Percentiles rank a stretch among this genome's conserved stretches.
Conservation (phyloP, 148 eudicot species). For the Agrostemma githago region DNA sequence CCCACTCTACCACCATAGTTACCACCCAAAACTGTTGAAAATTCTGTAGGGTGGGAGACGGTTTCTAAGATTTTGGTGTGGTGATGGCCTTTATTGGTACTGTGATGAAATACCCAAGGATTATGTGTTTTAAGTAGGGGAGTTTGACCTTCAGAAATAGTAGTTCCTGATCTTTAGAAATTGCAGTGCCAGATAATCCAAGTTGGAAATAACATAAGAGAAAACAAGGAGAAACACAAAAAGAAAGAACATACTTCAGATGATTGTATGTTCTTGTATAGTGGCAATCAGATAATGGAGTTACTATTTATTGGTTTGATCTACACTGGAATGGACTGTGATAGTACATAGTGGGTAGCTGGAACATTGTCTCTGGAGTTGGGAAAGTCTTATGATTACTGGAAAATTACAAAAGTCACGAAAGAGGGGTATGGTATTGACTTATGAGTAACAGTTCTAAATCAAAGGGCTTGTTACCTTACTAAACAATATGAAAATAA, state of each 20-base stretch:
- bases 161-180: not conserved
- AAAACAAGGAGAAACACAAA: not conserved
- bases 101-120: not conserved
- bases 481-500: not conserved
- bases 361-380: not conserved
- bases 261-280: not conserved
- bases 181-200: not conserved
- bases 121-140: not conserved
- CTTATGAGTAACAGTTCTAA: not conserved
- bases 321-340: not conserved
- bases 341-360: not conserved
- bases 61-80: too few species aligned
- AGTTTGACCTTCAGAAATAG: not conserved
- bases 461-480: not conserved
- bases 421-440: not conserved
- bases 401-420: not conserved
- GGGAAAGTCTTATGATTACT: not conserved
- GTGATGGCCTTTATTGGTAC: not conserved
- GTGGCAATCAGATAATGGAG: not conserved
- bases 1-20: too few species aligned
- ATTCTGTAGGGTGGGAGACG: too few species aligned
- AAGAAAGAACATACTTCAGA: not conserved
- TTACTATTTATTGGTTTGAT: not conserved
- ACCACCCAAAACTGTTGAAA: too few species aligned
- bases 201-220: not conserved